Base-by-base conservation (phyloP, 257 asterid genomes). In the Solanum sejunctum region DNA sequence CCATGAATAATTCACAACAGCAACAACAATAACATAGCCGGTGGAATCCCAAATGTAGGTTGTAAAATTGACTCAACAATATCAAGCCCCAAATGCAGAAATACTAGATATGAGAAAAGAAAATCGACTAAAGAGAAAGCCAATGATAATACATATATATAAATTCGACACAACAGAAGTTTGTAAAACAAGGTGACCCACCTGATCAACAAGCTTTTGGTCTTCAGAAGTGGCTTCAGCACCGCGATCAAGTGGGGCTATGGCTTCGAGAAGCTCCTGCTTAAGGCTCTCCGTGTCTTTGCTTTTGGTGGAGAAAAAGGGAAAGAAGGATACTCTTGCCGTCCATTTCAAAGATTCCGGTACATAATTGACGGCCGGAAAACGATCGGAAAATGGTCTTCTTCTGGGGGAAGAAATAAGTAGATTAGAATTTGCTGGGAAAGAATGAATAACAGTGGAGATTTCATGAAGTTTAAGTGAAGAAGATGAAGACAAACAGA, bases 201-300 rank as follows among this genome's bases (percentile, higher is more conserved):
- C 93, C 91, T 88, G 86, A 82, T 91, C 93, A 39, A 91, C 84
- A 16, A 83, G 90, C 84, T 63, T 86, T 86, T 91, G 94, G 52
- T 93, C 94, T 77, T 91, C 90, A 11, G 89, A 84, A 28, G 92
- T 88, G 63, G 96, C 93, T 61, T 88, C 89, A 56, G 91, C 94
- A 21, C 96, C 96, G 8, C 96, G 94, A 89, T 91, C 93, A 18
- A 93, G 91, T 4, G 93, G 91, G 82, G 83, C 87, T 78, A 93
- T 89, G 15, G 93, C 91, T 80, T 90, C 90, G 8, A 93, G 85
- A 89, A 93, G 96, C 87, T 89, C 93, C 85, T 81, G 83, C 88
- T 90, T 93, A 8, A 91, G 90, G 64, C 84, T 86, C 75, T 90
- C 91, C 12, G 47, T 85, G 80, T 88, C 89, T 45, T 72, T 39